Conservation (phyloP, 1,284 basidiomycete species). For the Cutaneotrichosporon cavernicola region DNA sequence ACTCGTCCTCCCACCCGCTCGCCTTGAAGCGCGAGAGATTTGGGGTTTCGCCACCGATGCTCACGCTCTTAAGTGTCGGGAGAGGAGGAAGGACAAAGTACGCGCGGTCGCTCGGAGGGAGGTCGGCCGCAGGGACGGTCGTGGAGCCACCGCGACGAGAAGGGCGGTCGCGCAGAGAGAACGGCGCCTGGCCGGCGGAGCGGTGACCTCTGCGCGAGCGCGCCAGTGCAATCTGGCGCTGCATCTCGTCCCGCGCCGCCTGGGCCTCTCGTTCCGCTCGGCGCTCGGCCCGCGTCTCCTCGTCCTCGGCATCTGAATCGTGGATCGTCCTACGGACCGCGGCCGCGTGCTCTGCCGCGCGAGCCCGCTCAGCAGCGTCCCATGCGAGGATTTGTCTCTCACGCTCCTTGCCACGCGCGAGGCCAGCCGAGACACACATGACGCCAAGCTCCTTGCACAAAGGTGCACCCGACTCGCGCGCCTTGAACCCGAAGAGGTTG, state of each 20-base stretch:
- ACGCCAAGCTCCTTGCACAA: slow-evolving; percentile 47
- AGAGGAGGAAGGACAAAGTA: slow-evolving; percentile 51
- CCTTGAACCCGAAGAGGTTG: slow-evolving; percentile 53
- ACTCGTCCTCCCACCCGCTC: slow-evolving; percentile 49
- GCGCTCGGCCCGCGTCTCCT: slow-evolving; percentile 21
- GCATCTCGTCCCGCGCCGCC: slow-evolving; percentile 31
- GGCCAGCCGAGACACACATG: slow-evolving; percentile 42
- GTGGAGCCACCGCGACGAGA: slow-evolving; percentile 18
- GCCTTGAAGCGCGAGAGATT: slow-evolving; percentile 31
- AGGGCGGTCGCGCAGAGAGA: slow-evolving; percentile 48
- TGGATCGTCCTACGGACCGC: slow-evolving; percentile 6
- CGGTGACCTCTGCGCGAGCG: slow-evolving; percentile 47
- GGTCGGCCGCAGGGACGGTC: slow-evolving; percentile 24
- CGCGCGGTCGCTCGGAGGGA: slow-evolving; percentile 41
- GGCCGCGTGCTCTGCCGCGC: slow-evolving; percentile 30
- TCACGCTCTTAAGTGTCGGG: slow-evolving; percentile 46
- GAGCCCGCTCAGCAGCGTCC: slow-evolving; percentile 42
- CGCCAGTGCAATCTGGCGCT: slow-evolving; percentile 35
- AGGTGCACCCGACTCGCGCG: slow-evolving; percentile 46
- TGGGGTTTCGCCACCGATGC: slow-evolving; percentile 51
- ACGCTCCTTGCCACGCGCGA: slow-evolving; percentile 48
- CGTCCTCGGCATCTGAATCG: slow-evolving; percentile 24
- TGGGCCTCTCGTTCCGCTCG: slow-evolving; percentile 23
- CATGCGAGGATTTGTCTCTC: slow-evolving; percentile 48
- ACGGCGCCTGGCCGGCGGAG: slow-evolving; percentile 46